phyloP scores from a whole-genome alignment of 257 asterid species.

The Fraxinus anomala region DNA sequence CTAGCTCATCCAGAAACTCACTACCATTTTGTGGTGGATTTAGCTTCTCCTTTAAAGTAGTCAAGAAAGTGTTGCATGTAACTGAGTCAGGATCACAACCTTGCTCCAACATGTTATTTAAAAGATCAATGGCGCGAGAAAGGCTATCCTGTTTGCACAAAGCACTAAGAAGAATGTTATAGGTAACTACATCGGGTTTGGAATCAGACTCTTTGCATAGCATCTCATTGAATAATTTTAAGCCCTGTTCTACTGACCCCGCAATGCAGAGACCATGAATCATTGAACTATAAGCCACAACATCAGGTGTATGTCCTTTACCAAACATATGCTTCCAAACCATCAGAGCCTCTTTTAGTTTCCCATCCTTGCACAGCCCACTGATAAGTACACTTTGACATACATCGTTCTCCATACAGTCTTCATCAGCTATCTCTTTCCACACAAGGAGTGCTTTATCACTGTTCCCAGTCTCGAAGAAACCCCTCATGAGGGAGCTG shows the following conservation, averaged over 20 bases:
- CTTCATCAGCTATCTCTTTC: conserved; percentile 65
- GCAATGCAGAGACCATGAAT: conserved; percentile 77
- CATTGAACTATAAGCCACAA: conserved; percentile 83
- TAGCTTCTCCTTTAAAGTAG: conserved; percentile 53
- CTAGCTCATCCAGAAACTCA: conserved; percentile 80
- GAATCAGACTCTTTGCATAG: conserved; percentile 47
- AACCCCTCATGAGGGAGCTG: conserved; percentile 84
- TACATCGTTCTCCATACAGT: conserved; percentile 50
- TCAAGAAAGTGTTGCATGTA: conserved; percentile 76
- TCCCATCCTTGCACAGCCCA: conserved; percentile 78
- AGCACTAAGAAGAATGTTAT: conserved; percentile 69
- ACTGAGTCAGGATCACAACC: conserved; percentile 80
- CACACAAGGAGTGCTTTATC: conserved; percentile 68
- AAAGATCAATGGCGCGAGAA: conserved; percentile 68
- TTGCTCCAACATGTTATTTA: conserved; percentile 70
- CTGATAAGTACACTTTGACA: conserved; percentile 78
- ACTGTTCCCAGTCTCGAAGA: conserved; percentile 64
- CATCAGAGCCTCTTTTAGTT: conserved; percentile 67
- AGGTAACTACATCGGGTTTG: conserved; percentile 79
- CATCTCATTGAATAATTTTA: conserved; percentile 84
- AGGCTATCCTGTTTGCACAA: conserved; percentile 66
- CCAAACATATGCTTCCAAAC: conserved; percentile 76
- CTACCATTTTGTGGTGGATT: conserved; percentile 62
- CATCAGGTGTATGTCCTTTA: conserved; percentile 73
- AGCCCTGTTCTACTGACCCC: conserved; percentile 71